Percentiles rank a stretch among this genome's conserved stretches.
Evolutionary conservation across 345 rosid species (phyloP).

Genomic region (Lumnitzera racemosa): DNA sequence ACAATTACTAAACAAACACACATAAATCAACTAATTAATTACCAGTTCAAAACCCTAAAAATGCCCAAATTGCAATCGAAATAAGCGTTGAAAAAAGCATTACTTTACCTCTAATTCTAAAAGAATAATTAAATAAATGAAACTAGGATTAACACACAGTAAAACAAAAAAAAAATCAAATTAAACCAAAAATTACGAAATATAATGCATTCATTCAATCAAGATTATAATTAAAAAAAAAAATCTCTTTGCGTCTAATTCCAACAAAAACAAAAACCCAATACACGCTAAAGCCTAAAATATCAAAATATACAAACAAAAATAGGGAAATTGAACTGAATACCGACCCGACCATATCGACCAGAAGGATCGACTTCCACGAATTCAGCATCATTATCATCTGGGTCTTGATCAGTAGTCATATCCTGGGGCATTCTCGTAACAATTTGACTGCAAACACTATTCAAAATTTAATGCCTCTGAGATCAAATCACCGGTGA

Average conservation of each 20-base stretch:
- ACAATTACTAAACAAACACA: too few relatives aligned
- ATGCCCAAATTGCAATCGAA: too few relatives aligned
- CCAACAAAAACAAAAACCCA: neutral
- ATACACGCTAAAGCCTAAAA: neutral
- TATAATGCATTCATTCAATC: conserved; percentile 2
- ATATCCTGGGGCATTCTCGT: conserved; percentile 54
- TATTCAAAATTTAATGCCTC: neutral
- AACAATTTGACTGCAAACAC: neutral
- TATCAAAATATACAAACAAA: neutral
- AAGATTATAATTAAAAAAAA: neutral
- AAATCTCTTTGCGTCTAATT: too few relatives aligned
- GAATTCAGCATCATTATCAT: conserved; percentile 56
- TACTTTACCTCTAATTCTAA: too few relatives aligned
- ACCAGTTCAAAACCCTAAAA: too few relatives aligned
- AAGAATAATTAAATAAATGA: too few relatives aligned
- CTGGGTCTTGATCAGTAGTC: conserved; percentile 48
- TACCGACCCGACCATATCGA: conserved; percentile 86
- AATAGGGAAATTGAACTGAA: neutral
- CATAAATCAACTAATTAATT: too few relatives aligned
- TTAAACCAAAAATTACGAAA: neutral
- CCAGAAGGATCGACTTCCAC: conserved; percentile 81
- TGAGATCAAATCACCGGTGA: too few relatives aligned
- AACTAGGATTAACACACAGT: too few relatives aligned
- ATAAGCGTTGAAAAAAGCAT: too few relatives aligned
- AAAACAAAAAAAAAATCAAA: conserved; percentile 1